Evolutionary conservation across 2,329 filamentous ascomycete species (phyloP), one percentile per base, ranked within the genome.

Genomic region (Trichothecium sympodiale): DNA sequence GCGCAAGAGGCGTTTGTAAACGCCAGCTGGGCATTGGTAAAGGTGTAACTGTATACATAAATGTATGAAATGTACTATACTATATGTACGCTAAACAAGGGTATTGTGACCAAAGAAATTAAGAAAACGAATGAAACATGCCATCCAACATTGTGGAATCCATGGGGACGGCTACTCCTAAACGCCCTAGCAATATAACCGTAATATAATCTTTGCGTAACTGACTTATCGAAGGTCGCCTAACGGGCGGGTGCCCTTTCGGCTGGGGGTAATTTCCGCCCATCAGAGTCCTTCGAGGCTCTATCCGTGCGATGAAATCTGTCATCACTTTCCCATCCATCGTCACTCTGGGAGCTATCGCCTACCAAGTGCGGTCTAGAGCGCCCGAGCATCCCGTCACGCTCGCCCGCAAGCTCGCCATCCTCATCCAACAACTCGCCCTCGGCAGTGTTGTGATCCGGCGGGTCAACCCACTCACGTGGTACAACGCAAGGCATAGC

Each of bases 401-500:
- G 64, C 60, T 77, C 78, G 42, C 69, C 56, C 2, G 59, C 54
- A 31, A 60, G 53, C 17, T 61, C 54, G 14, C 69, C 62, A 38
- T 72, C 65, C 34, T 71, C 67, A 27, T 77, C 72, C 16, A 86
- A 56, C 40, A 84, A 62, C 50, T 77, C 79, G 40, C 80, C 82
- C 41, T 85, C 80, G 25, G 74, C 77, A 13, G 72, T 78, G 40
- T 84, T 80, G 50, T 76, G 80, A 46, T 87, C 83, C 2, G 84
- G 84, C 34, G 83, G 79, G 31, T 80, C 74, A 43, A 91, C 75
- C 84, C 84, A 91, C 51, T 88, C 83, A 41, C 71, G 70, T 10
- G 85, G 85, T 32, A 93, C 83, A 15, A 93, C 71, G 53, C 85
- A 93, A 12, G 85, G 85, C 26, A 93, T 57, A 10, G 81, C 81